A percentile compares a stretch with the other conserved stretches of the same genome.
These are phyloP conservation scores for Buddleja alternifolia DNA, from an alignment of 257 asterid species.

Conservation along the genomic window DNA sequence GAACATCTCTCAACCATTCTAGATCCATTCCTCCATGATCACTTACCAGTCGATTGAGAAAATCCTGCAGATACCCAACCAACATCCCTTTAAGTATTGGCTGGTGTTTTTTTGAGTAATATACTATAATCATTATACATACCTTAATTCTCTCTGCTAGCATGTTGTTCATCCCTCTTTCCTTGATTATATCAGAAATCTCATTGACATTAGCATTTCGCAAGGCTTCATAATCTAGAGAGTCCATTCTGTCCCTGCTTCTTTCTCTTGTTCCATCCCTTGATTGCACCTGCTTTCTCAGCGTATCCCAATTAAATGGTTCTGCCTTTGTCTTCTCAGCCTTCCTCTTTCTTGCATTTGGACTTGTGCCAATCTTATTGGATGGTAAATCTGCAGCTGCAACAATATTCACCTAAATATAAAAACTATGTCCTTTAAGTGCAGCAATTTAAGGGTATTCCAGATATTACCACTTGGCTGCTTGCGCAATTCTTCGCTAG, in stretches of 20 bases:
- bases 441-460: conserved; percentile 19
- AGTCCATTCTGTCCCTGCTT: conserved; percentile 68
- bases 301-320: conserved; percentile 65
- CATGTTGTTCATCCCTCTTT: conserved; percentile 72
- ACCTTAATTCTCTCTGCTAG: conserved; percentile 87
- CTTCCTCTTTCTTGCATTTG: conserved; percentile 55
- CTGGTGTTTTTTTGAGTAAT: conserved; percentile 4
- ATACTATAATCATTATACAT: conserved; percentile 2
- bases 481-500: conserved; percentile 41
- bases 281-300: conserved; percentile 52
- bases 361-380: conserved; percentile 30
- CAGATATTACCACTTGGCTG: conserved; percentile 45
- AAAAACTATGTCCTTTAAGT: not conserved
- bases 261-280: conserved; percentile 47
- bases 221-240: conserved; percentile 74
- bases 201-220: conserved; percentile 53
- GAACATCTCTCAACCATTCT: conserved; percentile 85
- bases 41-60: conserved; percentile 64
- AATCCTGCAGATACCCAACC: conserved; percentile 61
- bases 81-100: conserved; percentile 1
- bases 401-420: conserved; percentile 22
- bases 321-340: conserved; percentile 47
- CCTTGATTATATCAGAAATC: conserved; percentile 61
- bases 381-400: conserved; percentile 34
- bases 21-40: conserved; percentile 79